phyloP scores from a whole-genome alignment of 1,284 basidiomycete genomes.

The Amylostereum areolatum region DNA sequence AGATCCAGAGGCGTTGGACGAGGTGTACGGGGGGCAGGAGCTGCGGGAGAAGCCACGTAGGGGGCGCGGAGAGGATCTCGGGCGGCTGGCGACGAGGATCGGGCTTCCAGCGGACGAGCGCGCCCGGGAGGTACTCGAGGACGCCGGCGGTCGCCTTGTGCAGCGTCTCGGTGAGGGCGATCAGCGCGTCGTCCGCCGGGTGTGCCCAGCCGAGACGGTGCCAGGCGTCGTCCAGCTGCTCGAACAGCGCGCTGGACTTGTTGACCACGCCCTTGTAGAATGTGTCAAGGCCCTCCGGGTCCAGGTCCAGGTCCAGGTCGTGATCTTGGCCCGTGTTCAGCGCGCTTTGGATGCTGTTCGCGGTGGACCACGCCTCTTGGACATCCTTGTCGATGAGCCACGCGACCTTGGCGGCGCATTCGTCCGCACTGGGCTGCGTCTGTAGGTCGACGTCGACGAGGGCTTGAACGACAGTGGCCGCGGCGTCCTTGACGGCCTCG shows the following conservation, averaged over 20 bases:
- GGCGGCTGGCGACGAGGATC: neutral
- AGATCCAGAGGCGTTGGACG: neutral
- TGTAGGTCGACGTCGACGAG: slow-evolving; percentile 4
- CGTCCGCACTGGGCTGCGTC: neutral
- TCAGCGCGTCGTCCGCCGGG: neutral
- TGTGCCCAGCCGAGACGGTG: neutral
- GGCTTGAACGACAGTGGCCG: slow-evolving; percentile 2
- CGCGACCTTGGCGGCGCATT: slow-evolving; percentile 3
- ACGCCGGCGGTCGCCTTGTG: neutral
- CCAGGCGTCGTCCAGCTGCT: neutral
- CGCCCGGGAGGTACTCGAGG: neutral
- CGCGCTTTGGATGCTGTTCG: neutral
- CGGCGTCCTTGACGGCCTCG: neutral
- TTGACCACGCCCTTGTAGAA: neutral
- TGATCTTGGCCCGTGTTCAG: neutral
- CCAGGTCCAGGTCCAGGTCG: neutral
- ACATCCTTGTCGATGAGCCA: slow-evolving; percentile 7
- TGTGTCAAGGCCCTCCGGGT: neutral
- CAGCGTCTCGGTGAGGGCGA: neutral
- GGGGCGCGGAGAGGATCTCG: neutral
- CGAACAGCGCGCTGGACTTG: neutral
- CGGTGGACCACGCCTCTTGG: slow-evolving; percentile 7
- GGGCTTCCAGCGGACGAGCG: neutral
- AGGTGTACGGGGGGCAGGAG: neutral
- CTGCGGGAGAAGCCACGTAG: neutral